phyloP scores from a whole-genome alignment of 495 filamentous ascomycete genomes.

The Hyphodiscus hymeniophilus region DNA sequence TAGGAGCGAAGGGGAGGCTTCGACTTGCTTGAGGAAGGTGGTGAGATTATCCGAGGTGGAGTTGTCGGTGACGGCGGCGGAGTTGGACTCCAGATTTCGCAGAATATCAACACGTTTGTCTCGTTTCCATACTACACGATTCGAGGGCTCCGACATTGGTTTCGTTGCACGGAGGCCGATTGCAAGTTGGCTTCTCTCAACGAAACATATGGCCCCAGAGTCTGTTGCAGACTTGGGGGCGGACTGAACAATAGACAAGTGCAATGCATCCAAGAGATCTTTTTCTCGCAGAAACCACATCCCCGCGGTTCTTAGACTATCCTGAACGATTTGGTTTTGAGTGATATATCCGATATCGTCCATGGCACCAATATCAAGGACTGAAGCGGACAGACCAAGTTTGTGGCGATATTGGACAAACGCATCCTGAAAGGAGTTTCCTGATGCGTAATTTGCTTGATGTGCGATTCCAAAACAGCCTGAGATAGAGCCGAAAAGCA shows the following conservation, averaged over 20 bases:
- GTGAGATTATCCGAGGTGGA: conserved; percentile 12
- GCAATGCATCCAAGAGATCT: no score
- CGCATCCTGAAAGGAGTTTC: conserved; percentile 52
- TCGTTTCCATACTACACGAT: no score
- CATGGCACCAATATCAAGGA: conserved; percentile 41
- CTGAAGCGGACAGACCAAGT: conserved; percentile 36
- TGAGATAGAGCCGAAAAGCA: conserved; percentile 53
- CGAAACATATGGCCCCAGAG: no score
- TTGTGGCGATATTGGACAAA: conserved; percentile 37
- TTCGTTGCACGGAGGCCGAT: no score
- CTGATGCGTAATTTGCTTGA: conserved; percentile 56
- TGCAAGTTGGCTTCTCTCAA: no score
- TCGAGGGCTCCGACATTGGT: no score
- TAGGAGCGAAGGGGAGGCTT: conserved; percentile 15
- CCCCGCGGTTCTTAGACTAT: no score
- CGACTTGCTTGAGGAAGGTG: conserved; percentile 12
- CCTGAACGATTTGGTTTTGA: not conserved
- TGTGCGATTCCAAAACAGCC: conserved; percentile 47
- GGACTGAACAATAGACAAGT: no score
- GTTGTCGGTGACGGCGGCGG: not conserved
- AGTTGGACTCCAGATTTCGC: no score
- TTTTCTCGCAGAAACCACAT: no score
- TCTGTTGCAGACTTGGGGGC: no score
- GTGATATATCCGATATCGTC: conserved; percentile 24
- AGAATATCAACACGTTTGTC: no score